Evolutionary conservation across 2,329 filamentous ascomycete species (phyloP).

Genomic region (Verticillium nonalfalfae): DNA sequence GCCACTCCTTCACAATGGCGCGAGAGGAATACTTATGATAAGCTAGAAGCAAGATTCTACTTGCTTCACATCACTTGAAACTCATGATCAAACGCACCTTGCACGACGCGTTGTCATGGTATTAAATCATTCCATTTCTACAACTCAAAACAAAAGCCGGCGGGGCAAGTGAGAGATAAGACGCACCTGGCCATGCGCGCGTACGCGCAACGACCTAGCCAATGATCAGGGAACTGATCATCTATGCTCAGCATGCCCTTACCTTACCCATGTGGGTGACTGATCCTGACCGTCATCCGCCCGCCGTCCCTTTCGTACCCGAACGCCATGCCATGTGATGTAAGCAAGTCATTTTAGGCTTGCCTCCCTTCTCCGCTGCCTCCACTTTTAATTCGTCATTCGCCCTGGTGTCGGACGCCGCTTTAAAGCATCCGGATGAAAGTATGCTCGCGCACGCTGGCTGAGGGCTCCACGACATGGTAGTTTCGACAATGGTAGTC

Average conservation of each 20-base stretch:
- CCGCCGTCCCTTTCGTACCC: constrained; percentile 6
- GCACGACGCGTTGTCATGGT: neutral
- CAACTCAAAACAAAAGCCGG: neutral
- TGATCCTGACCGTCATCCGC: neutral
- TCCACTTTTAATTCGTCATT: neutral
- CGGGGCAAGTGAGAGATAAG: neutral
- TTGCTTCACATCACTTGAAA: too few relatives aligned
- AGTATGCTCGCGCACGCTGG: neutral
- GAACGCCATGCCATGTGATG: constrained; percentile 13
- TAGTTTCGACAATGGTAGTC: neutral
- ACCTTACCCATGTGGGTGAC: neutral
- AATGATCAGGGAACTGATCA: neutral
- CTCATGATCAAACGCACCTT: neutral
- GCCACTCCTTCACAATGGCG: too few relatives aligned
- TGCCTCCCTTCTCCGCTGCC: neutral
- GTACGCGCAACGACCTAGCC: neutral
- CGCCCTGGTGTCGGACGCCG: neutral
- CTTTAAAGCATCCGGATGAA: neutral
- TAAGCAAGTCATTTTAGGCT: constrained; percentile 7
- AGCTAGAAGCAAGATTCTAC: too few relatives aligned
- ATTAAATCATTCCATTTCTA: neutral
- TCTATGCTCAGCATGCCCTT: neutral
- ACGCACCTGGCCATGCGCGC: neutral
- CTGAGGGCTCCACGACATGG: neutral
- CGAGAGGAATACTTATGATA: too few relatives aligned